Conservation (phyloP, 352 stramenopile species). For the Globisporangium paroecandrum region DNA sequence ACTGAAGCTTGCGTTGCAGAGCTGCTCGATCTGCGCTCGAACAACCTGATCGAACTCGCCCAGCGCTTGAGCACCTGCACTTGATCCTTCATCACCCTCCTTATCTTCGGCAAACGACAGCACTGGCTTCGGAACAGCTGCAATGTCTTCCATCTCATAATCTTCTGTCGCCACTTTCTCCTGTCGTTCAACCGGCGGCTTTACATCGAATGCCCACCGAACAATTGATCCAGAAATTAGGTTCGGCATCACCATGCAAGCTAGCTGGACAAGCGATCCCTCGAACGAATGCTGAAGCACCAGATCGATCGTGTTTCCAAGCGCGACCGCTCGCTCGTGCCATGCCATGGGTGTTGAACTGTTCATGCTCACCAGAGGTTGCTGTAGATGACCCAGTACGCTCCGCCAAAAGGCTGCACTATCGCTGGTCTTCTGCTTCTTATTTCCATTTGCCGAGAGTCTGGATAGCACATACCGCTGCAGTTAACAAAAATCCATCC, state of each 20-base stretch:
- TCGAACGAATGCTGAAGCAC: constrained; percentile 27
- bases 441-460: neutral
- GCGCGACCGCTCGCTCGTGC: constrained; percentile 27
- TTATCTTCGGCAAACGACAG: neutral
- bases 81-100: neutral
- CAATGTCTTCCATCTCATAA: constrained; percentile 29
- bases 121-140: constrained; percentile 12
- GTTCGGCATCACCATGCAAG: constrained; percentile 23
- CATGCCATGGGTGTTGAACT: constrained; percentile 18
- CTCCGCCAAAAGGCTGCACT: constrained; percentile 12
- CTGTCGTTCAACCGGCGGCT: constrained; percentile 16
- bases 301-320: constrained; percentile 40
- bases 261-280: constrained; percentile 19
- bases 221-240: constrained; percentile 29
- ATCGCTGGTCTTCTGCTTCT: neutral
- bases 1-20: constrained; percentile 28
- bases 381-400: constrained; percentile 16
- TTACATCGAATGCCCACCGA: constrained; percentile 38
- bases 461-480: constrained; percentile 9
- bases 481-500: neutral
- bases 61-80: neutral
- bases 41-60: constrained; percentile 10
- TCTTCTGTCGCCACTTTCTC: constrained; percentile 18
- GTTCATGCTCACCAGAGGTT: neutral
- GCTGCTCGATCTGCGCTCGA: constrained; percentile 18